Evolutionary conservation across 1,284 basidiomycete species (phyloP).

Genomic region (Farysia itapuensis): DNA sequence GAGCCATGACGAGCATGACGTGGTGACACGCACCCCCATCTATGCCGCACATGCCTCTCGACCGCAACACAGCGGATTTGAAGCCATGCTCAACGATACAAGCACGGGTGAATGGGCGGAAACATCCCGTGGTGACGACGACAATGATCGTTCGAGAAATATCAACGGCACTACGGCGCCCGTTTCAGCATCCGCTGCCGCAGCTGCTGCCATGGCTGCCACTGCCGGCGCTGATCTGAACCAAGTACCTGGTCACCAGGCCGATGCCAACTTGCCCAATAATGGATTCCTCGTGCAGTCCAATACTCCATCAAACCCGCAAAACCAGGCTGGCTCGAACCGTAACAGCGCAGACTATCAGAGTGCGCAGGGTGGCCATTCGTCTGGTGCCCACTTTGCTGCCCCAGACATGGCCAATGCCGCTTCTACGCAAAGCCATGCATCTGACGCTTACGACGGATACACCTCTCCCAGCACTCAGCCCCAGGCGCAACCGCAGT

Average conservation of each 20-base stretch:
- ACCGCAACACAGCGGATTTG: slow-evolving; percentile 11
- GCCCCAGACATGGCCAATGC: background rate
- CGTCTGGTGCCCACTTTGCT: background rate
- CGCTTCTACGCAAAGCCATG: slow-evolving; percentile 15
- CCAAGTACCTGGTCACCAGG: slow-evolving; percentile 17
- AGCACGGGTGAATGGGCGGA: slow-evolving; percentile 25
- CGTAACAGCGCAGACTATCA: slow-evolving; percentile 30
- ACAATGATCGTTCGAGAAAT: too few species aligned
- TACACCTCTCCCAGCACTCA: slow-evolving; percentile 14
- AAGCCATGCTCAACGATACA: slow-evolving; percentile 4
- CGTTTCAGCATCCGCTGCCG: slow-evolving; percentile 22
- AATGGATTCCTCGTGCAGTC: slow-evolving; percentile 35
- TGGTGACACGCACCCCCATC: slow-evolving; percentile 26
- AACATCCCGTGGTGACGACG: slow-evolving; percentile 6
- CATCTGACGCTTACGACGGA: slow-evolving; percentile 35
- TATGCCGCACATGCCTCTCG: slow-evolving; percentile 34
- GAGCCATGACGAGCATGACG: slow-evolving; percentile 19
- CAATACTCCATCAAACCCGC: slow-evolving; percentile 1
- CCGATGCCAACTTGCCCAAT: too few species aligned
- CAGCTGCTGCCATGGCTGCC: slow-evolving; percentile 31
- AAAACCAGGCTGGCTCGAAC: slow-evolving; percentile 16
- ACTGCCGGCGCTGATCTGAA: slow-evolving; percentile 29
- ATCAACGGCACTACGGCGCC: slow-evolving; percentile 3
- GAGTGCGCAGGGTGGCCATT: slow-evolving; percentile 19
- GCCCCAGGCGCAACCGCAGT: slow-evolving; percentile 12